Base-by-base conservation (phyloP, 495 filamentous ascomycete species). In the Neurospora sp. region DNA sequence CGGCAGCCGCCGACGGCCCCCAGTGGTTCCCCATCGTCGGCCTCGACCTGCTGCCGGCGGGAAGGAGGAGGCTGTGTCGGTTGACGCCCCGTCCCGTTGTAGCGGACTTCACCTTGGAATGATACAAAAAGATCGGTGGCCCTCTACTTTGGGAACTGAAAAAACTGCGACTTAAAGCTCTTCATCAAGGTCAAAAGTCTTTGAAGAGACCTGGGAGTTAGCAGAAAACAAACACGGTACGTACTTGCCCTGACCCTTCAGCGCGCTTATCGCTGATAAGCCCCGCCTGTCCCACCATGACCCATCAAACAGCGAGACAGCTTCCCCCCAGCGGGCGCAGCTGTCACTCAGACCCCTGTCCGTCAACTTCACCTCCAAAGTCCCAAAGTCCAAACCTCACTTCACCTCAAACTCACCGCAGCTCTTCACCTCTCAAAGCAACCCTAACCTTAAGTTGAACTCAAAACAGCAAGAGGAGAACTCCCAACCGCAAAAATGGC, bases 401-500 rank as follows among this genome's bases (percentile, higher is more conserved):
- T 23, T 54, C 46, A 59, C 54, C 54, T 35, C 27, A 35, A 8
- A 54, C 46, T 54, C 11, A 54, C 11, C 46, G 11, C 46, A 27
- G 27, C 54, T 62, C 23, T 35, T 35, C 27, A 62, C 27, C 20
- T 35, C 23, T 16, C 70, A 35, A 27, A 62, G 12, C 70, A 59
- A 37, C 5, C 66, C 62, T 37, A 70, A 73, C 70, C 20, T 46
- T 12, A 71, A 40, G 31, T 37, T 59, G 14, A 2, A 39, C 10
- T 16, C 31, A 14, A 20, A 46, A 31, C 18, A 46, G 42, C 18
- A 42, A 10, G 42, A 44, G 20, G 7, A 38, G 3, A 39, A 48
- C n/a, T 54, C 10, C 7, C 3, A 74, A 71, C 27, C 31, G 20
- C 74, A 40, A 37, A 42, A 39, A 77, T 72, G 66, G 35, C 71